phyloP scores from a whole-genome alignment of 441 rosid genomes.

The Eutrema salsugineum region DNA sequence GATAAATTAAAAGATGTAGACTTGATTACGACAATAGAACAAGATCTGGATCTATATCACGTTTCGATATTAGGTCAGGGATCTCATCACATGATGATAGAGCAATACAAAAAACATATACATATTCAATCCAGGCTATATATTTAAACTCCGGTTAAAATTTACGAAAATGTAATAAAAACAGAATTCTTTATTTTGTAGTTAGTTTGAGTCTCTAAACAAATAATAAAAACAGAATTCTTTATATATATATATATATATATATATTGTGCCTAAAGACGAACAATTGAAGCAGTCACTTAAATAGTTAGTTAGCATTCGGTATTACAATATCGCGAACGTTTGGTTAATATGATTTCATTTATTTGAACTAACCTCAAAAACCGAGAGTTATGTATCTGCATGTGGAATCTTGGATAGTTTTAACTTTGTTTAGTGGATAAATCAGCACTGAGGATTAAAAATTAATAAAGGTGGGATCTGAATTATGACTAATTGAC shows the following conservation, averaged over 20 bases:
- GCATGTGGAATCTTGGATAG: slow-evolving; percentile 7
- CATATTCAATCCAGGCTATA: not conserved
- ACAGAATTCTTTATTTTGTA: not conserved
- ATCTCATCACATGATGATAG: slow-evolving; percentile 19
- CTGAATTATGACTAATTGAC: slow-evolving; percentile 16
- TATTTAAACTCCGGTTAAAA: not conserved
- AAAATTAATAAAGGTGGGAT: not conserved
- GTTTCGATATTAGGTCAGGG: slow-evolving; percentile 19
- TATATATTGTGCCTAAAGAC: not conserved
- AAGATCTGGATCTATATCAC: slow-evolving; percentile 19
- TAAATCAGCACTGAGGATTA: slow-evolving; percentile 11
- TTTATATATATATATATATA: too few relatives aligned
- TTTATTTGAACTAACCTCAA: not conserved
- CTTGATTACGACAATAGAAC: not conserved
- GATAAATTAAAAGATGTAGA: slow-evolving; percentile 9
- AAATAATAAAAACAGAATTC: too few relatives aligned
- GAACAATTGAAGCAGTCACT: not conserved
- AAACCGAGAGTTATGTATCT: not conserved
- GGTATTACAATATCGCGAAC: not conserved
- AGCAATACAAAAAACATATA: not conserved
- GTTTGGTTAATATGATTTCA: not conserved
- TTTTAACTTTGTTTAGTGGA: slow-evolving; percentile 2
- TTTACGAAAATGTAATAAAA: not conserved
- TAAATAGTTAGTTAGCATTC: not conserved
- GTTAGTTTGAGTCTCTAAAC: not conserved